A percentile compares a stretch with the other conserved stretches of the same genome.
phyloP scores from a whole-genome alignment of 768 basidiomycete genomes.

The Stropharia rugosoannulata region DNA sequence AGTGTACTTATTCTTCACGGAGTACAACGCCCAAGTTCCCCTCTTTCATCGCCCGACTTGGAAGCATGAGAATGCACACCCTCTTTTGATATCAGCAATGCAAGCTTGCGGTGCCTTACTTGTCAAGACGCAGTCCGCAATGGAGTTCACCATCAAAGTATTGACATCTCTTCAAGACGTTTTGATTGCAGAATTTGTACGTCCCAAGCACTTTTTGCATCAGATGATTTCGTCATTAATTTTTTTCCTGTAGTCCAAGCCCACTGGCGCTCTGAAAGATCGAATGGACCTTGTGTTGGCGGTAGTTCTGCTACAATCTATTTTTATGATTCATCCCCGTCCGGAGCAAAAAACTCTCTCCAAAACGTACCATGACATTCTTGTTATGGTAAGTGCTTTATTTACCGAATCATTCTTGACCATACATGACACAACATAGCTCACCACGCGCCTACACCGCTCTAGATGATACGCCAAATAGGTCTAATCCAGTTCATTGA shows the following conservation, averaged over 20 bases:
- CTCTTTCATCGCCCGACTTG: constrained; percentile 57
- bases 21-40: constrained; percentile 53
- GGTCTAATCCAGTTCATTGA: constrained; percentile 42
- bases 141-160: constrained; percentile 46
- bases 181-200: constrained; percentile 56
- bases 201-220: constrained; percentile 23
- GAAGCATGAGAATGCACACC: constrained; percentile 45
- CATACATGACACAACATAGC: constrained; percentile 16
- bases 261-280: constrained; percentile 31
- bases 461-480: constrained; percentile 46
- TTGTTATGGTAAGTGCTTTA: constrained; percentile 49
- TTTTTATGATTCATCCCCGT: constrained; percentile 54
- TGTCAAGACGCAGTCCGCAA: constrained; percentile 46
- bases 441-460: constrained; percentile 18
- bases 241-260: constrained; percentile 33
- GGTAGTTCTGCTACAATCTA: constrained; percentile 53
- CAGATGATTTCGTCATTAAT: constrained; percentile 19
- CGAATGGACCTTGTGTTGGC: constrained; percentile 45
- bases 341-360: constrained; percentile 46
- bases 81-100: constrained; percentile 53
- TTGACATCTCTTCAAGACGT: constrained; percentile 44
- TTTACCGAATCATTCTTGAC: constrained; percentile 4
- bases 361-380: constrained; percentile 58
- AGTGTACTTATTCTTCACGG: constrained; percentile 58
- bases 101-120: constrained; percentile 63